Percentiles rank a stretch among this genome's conserved stretches.
These are phyloP conservation scores for Rhinocladiella similis DNA, from an alignment of 2,329 filamentous ascomycete species.

Conservation along the genomic window DNA sequence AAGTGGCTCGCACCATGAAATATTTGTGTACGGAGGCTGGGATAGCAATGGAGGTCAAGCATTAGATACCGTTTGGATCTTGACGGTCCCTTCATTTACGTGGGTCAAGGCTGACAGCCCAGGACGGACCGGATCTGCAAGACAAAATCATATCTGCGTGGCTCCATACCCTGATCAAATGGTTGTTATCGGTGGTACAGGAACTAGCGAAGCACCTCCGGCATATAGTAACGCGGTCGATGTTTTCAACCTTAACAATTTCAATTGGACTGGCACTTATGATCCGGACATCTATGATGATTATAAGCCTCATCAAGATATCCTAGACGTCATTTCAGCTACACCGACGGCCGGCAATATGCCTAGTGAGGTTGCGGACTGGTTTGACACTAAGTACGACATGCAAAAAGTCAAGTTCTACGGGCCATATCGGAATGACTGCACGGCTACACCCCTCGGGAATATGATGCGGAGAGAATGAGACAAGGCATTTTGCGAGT, in stretches of 20 bases:
- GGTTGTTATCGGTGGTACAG: conserved; percentile 38
- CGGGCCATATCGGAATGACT: too few relatives aligned
- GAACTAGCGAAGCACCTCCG: background rate
- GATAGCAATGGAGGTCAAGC: conserved; percentile 27
- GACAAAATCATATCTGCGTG: conserved; percentile 35
- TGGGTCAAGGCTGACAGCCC: background rate
- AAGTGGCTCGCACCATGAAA: conserved; percentile 37
- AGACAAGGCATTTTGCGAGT: too few relatives aligned
- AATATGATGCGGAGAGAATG: too few relatives aligned
- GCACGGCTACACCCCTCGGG: too few relatives aligned
- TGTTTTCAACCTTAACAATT: conserved; percentile 41
- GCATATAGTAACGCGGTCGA: conserved; percentile 41
- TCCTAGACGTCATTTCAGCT: conserved; percentile 32
- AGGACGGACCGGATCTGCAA: conserved; percentile 14
- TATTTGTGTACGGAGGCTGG: conserved; percentile 38
- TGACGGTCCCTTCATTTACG: too few relatives aligned
- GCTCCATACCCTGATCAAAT: conserved; percentile 50
- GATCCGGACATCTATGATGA: conserved; percentile 32
- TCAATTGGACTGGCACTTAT: conserved; percentile 35
- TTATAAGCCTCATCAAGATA: conserved; percentile 25
- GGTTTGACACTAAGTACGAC: conserved; percentile 58
- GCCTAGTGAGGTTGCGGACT: conserved; percentile 42
- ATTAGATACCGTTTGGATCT: conserved; percentile 34
- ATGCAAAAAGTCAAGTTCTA: conserved; percentile 48
- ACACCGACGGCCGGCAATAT: conserved; percentile 28